Evolutionary conservation across 2,329 filamentous ascomycete species (phyloP).

Genomic region (Hypoxylon sp.): DNA sequence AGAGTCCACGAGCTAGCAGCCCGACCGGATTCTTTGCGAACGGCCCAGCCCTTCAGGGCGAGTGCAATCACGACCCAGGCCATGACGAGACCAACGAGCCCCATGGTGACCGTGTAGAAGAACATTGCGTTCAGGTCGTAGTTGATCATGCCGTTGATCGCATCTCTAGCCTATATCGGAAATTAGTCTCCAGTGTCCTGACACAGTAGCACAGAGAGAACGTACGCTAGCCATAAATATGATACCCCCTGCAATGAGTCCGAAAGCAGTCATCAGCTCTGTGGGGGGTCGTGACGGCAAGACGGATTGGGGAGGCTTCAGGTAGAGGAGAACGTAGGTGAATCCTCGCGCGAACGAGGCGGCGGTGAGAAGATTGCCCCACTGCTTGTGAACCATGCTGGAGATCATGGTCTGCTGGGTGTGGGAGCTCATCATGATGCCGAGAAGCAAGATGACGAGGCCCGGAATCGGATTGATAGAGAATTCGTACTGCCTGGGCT

Average conservation of each 20-base stretch:
- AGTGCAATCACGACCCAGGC: slow-evolving; percentile 81
- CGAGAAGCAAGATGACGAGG: slow-evolving; percentile 84
- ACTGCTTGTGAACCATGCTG: slow-evolving; percentile 92
- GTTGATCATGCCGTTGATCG: slow-evolving; percentile 76
- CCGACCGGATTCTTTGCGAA: slow-evolving; percentile 53
- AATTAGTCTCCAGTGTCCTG: slow-evolving; percentile 12
- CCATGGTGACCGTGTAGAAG: slow-evolving; percentile 87
- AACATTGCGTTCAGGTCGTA: slow-evolving; percentile 90
- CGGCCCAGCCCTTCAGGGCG: slow-evolving; percentile 87
- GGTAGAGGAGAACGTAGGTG: slow-evolving; percentile 81
- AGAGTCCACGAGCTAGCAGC: slow-evolving; percentile 30
- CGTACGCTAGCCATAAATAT: slow-evolving; percentile 91
- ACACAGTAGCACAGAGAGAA: slow-evolving; percentile 35
- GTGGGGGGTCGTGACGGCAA: slow-evolving; percentile 86
- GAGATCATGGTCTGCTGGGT: slow-evolving; percentile 84
- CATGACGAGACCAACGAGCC: slow-evolving; percentile 83
- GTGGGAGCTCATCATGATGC: slow-evolving; percentile 95
- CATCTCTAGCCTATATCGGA: slow-evolving; percentile 71
- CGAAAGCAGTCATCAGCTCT: slow-evolving; percentile 87
- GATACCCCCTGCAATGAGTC: slow-evolving; percentile 83
- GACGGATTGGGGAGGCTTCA: slow-evolving; percentile 81
- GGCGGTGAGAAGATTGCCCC: slow-evolving; percentile 84
- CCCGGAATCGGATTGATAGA: slow-evolving; percentile 90
- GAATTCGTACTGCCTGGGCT: slow-evolving; percentile 73
- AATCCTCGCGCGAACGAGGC: slow-evolving; percentile 79